Base-by-base conservation (phyloP, 2,329 filamentous ascomycete genomes). In the Alternaria sp. region DNA sequence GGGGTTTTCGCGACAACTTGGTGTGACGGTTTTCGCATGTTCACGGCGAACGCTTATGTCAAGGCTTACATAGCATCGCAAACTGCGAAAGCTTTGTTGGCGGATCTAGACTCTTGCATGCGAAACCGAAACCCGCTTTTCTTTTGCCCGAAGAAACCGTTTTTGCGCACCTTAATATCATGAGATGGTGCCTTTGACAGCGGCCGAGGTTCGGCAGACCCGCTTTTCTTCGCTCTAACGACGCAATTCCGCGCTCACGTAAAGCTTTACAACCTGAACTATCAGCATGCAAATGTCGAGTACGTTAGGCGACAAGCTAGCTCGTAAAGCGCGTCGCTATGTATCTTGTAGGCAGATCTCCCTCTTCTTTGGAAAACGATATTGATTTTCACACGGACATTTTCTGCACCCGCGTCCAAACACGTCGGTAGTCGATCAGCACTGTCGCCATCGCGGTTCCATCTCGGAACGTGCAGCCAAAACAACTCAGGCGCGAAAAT, bases 161-260 rank as follows among this genome's bases (percentile, higher is more conserved):
- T 45, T 45, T 14, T n/a, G 36, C 5, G 18, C 14, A 18, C 25
- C 25, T 27, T 20, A n/a, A 16, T 25, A 18, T 51, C 27, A 40
- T 40, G 18, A 40, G 49, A 28, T 22, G 30, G 12, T 53, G 25
- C 43, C 40, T 40, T 46, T 54, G 38, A 45, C 36, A 4, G 22
- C 41, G 28, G 60, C 38, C n/a, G 52, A 59, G 48, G 10, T 4
- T 57, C 54, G 44, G 43, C 59, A 20, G 54, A 50, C 59, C 59
- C 59, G 36, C 59, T 54, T 58, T 59, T 49, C 16, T 32, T 52
- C 20, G 51, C 32, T 12, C 36, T 10, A 28, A 20, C 27, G 34
- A 44, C 40, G 27, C 51, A 57, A 54, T 63, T 63, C 54, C 57
- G 57, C 54, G 60, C 63, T 63, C 60, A 65, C 54, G 63, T 63